These are phyloP conservation scores for Saccharum hybrid DNA, from an alignment of 202 grass and related monocot genomes.

Conservation along the genomic window DNA sequence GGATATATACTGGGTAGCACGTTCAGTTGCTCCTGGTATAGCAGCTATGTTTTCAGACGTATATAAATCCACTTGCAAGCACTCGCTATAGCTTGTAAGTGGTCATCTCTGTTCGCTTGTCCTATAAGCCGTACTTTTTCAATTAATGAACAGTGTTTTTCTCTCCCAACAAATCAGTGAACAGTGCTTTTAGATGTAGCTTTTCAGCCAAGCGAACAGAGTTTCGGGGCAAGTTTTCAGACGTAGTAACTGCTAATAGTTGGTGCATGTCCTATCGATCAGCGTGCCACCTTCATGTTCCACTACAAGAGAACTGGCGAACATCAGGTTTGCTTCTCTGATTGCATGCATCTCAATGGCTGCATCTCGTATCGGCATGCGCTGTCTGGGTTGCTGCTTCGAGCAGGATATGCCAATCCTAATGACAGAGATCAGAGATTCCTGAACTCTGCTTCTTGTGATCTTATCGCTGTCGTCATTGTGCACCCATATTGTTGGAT, in stretches of 20 bases:
- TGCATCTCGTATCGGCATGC: conserved; percentile 17
- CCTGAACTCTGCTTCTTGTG: conserved; percentile 17
- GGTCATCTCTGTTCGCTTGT: no score
- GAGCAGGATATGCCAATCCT: conserved; percentile 38
- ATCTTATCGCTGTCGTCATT: background rate
- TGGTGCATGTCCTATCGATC: background rate
- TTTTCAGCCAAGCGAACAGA: no score
- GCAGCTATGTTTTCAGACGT: no score
- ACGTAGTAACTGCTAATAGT: background rate
- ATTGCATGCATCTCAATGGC: conserved; percentile 41
- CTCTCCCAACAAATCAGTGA: no score
- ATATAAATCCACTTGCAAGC: no score
- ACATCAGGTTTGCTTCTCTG: conserved; percentile 15
- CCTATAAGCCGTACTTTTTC: no score
- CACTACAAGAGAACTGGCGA: background rate
- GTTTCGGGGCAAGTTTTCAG: background rate
- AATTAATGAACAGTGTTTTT: no score
- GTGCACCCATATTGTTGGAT: background rate
- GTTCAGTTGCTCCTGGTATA: no score
- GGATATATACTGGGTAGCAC: no score
- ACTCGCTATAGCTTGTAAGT: no score
- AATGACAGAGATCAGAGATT: conserved; percentile 7
- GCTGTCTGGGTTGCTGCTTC: conserved; percentile 34
- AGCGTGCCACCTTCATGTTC: background rate
- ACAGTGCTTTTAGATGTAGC: no score